Percentiles rank a stretch among this genome's conserved stretches.
These are phyloP conservation scores for Leptomonas seymouri DNA, from an alignment of 208 protist species.

Conservation along the genomic window DNA sequence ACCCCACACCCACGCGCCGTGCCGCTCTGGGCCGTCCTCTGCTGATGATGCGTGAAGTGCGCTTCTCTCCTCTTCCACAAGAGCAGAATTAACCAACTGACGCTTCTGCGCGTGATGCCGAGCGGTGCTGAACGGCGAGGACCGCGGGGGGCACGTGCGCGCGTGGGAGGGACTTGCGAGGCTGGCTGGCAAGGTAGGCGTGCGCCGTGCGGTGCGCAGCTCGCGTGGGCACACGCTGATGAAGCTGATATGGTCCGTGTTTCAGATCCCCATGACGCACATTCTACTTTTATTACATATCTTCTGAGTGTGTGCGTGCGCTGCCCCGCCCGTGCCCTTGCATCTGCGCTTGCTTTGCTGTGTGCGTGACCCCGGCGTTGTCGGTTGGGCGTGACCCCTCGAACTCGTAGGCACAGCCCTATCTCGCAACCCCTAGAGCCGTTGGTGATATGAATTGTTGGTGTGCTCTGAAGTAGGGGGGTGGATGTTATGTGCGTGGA, in stretches of 20 bases:
- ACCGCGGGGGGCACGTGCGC: background rate
- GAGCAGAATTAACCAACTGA: conserved; percentile 57
- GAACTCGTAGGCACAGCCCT: conserved; percentile 23
- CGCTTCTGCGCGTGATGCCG: conserved; percentile 30
- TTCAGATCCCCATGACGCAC: conserved; percentile 74
- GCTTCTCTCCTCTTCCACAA: conserved; percentile 45
- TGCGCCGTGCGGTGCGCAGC: background rate
- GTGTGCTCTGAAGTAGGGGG: too few species aligned
- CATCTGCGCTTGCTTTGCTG: background rate
- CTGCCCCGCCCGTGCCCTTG: background rate
- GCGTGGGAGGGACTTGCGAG: background rate
- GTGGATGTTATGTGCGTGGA: too few species aligned
- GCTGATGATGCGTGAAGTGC: conserved; percentile 54
- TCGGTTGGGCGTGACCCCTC: conserved; percentile 45
- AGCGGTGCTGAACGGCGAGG: conserved; percentile 33
- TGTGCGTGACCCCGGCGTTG: conserved; percentile 28
- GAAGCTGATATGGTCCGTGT: conserved; percentile 86
- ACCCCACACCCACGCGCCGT: background rate
- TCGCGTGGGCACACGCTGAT: conserved; percentile 33
- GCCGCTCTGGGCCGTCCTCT: background rate
- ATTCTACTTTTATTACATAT: conserved; percentile 53
- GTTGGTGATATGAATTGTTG: too few species aligned
- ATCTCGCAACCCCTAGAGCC: conserved; percentile 42
- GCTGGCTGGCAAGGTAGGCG: background rate
- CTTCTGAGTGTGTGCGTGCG: conserved; percentile 41